A percentile compares a stretch with the other conserved stretches of the same genome.
Conservation (phyloP, 352 stramenopile species). For the Globisporangium cylindrosporum region DNA sequence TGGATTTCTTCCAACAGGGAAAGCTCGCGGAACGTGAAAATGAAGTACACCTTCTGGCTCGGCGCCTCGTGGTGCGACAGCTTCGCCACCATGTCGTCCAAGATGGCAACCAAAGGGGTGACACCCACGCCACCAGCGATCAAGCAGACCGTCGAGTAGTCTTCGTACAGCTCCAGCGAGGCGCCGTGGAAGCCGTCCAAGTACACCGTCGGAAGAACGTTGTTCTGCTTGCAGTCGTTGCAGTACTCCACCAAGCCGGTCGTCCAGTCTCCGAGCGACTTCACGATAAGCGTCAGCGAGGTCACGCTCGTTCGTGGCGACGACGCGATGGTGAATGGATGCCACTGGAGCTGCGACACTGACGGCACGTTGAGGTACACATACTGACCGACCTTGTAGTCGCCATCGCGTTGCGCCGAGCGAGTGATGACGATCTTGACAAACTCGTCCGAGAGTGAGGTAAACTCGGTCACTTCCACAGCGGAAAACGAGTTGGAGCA, state of each 20-base stretch:
- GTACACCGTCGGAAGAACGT: slow-evolving; percentile 22
- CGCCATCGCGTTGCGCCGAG: slow-evolving; percentile 4
- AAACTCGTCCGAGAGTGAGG: slow-evolving; percentile 16
- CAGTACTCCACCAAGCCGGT: slow-evolving; percentile 13
- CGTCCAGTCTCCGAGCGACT: slow-evolving; percentile 30
- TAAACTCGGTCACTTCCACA: slow-evolving; percentile 27
- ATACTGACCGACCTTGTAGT: slow-evolving; percentile 25
- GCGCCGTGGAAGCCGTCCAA: slow-evolving; percentile 30
- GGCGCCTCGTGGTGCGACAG: slow-evolving; percentile 11
- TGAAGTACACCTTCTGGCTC: slow-evolving; percentile 25
- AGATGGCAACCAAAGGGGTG: slow-evolving; percentile 28
- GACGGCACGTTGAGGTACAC: slow-evolving; percentile 28
- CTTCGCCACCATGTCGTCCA: slow-evolving; percentile 29
- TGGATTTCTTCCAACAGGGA: slow-evolving; percentile 34
- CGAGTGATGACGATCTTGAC: slow-evolving; percentile 23
- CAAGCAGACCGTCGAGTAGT: slow-evolving; percentile 25
- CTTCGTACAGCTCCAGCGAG: slow-evolving; percentile 22
- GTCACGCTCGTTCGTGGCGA: slow-evolving; percentile 16
- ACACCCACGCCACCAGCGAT: slow-evolving; percentile 26
- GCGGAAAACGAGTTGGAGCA: slow-evolving; percentile 20
- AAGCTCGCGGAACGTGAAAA: slow-evolving; percentile 45
- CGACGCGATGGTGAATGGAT: slow-evolving; percentile 28
- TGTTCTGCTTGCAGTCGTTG: slow-evolving; percentile 20
- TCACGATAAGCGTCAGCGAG: slow-evolving; percentile 25
- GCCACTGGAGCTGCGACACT: slow-evolving; percentile 37